Base-by-base conservation (phyloP, 1,284 basidiomycete genomes). In the Caloboletus firmus region DNA sequence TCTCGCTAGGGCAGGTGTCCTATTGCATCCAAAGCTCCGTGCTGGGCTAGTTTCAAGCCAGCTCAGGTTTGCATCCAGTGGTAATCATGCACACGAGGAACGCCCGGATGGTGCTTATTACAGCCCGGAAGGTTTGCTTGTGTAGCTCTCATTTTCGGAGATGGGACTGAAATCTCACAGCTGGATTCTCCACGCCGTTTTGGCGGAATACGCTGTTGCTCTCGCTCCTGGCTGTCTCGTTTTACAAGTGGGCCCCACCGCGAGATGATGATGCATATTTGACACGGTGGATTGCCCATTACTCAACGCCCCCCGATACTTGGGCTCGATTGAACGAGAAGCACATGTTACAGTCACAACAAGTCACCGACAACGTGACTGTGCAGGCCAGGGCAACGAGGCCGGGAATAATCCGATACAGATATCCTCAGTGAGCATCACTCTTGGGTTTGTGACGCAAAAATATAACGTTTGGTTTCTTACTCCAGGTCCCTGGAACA, bases 221-320 rank as follows among this genome's bases (percentile, higher is more conserved):
- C 28, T 76, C 78, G 18, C 54, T 83, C 31, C 72, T 76, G 17
- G 75, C 71, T 41, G 79, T 76, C 36, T 79, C 74, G 15, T 79
- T 79, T 56, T 85, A 85, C 74, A 87, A 87, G 69, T 85, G 77
- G 63, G 83, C 85, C 5, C 88, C 88, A 1, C 73, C 76, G 52
- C 77, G 80, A 6, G 72, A 72, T 28, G 79, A 85, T 36, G 80
- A 84, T 52, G 79, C 77, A 50, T 80, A 80, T 64, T 63, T 89
- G 63, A 85, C 85, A 20, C 79, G 78, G 39, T 87, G 82, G 78
- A 78, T 90, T 61, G 73, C 75, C 18, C 64, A 80, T 66, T 82
- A 83, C 68, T 69, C 68, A 35, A 75, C 79, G 1, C 73, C 82
- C 11, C 62, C 69, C 20, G 76, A 82, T 45, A 69, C 76, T 48